Percentiles rank a stretch among this genome's conserved stretches.
These are phyloP conservation scores for Chlorociboria aeruginascens DNA, from an alignment of 495 filamentous ascomycete genomes.

Conservation along the genomic window DNA sequence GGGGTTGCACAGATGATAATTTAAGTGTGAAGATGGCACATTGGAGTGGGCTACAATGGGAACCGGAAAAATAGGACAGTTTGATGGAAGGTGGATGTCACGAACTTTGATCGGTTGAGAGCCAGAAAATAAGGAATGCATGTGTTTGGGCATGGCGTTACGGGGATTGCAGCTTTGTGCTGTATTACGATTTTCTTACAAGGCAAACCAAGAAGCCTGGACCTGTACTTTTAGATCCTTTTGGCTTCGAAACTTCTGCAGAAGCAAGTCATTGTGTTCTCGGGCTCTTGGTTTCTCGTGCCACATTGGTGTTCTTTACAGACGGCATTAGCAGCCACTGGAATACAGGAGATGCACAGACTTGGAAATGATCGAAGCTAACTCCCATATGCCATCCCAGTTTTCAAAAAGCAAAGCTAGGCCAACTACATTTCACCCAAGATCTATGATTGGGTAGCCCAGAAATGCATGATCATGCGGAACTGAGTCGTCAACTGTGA, in stretches of 20 bases:
- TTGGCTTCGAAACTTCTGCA: background rate
- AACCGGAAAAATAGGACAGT: background rate
- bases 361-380: too few species aligned
- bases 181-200: conserved; percentile 10
- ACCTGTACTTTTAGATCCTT: conserved; percentile 12
- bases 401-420: too few species aligned
- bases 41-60: background rate
- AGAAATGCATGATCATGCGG: conserved; percentile 9
- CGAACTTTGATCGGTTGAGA: background rate
- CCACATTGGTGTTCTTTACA: too few species aligned
- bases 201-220: background rate
- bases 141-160: conserved; percentile 12
- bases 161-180: conserved; percentile 5
- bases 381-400: too few species aligned
- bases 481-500: background rate
- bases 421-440: background rate
- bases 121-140: conserved; percentile 10
- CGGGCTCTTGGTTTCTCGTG: background rate
- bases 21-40: conserved; percentile 28
- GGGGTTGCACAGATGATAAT: conserved; percentile 99
- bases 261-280: background rate
- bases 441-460: background rate
- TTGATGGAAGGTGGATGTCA: background rate
- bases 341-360: too few species aligned
- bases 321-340: too few species aligned